Base-by-base conservation (phyloP, 805 yeast genomes). In the Tetrapisispora taiwanensis region DNA sequence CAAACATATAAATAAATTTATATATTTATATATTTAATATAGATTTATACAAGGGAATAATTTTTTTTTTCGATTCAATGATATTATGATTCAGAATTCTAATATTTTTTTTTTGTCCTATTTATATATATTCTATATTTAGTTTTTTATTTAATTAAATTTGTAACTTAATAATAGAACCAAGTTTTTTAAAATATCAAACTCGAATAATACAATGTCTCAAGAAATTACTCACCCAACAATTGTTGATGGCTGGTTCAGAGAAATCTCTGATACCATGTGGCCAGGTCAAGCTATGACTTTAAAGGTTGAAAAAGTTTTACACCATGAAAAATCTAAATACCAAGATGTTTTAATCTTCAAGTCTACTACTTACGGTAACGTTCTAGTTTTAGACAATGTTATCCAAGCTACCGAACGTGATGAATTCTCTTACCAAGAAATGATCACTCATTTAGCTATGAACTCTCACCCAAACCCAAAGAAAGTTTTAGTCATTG, bases 201-300 rank as follows among this genome's bases (percentile, higher is more conserved):
- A 14, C 30, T 12, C 13, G 14, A 10, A 4, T 14, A 28, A 14
- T 28, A 14, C 17, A 45, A 62, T 62, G 65, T 49, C 67, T 41
- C 52, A 54, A 44, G 66, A 65, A 55, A 54, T 68, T 44, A 61
- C 71, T 10, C 72, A 68, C 56, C 71, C 72, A 43, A 67, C 71
- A 14, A 68, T 68, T 45, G 64, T 60, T 38, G 65, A 92, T 67
- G 97, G 97, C 60, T 90, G 98, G 98, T 90, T 90, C 71, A 80
- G 90, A 58, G 98, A 90, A 68, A 74, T 84, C 65, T 84, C 95
- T 53, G 86, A 89, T 66, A 85, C 95, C 62, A 84, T 87, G 86
- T 90, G 96, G 95, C 97, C 98, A 27, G 98, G 98, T 52, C 95
- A 89, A 74, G 97, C 97, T 54, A 81, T 92, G 92, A 77, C 88